Evolutionary conservation across 371 early-diverging fungal species (phyloP).

Genomic region (Paraphysoderma sedebokerense): DNA sequence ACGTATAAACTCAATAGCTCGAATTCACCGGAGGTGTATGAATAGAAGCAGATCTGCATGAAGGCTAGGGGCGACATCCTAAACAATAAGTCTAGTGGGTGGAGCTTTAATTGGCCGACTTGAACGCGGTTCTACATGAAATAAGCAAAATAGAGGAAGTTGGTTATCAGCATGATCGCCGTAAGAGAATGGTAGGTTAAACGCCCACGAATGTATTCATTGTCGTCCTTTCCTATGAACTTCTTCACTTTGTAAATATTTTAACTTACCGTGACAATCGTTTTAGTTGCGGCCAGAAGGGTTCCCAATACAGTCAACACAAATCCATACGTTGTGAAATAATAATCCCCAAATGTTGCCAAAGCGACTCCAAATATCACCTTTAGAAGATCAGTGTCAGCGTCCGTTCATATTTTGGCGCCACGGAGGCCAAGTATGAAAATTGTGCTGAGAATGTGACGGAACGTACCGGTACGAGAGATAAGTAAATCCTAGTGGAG

Average conservation of each 20-base stretch:
- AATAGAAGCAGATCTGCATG: slow-evolving; percentile 47
- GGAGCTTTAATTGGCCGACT: slow-evolving; percentile 52
- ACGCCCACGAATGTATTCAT: too few species aligned
- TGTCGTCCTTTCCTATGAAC: too few species aligned
- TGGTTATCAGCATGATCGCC: too few species aligned
- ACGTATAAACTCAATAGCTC: slow-evolving; percentile 25
- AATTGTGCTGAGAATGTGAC: slow-evolving; percentile 4
- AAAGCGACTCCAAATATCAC: slow-evolving; percentile 67
- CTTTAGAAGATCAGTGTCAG: slow-evolving; percentile 15
- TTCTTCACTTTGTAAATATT: too few species aligned
- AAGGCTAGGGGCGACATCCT: slow-evolving; percentile 69
- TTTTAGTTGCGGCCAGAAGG: slow-evolving; percentile 60
- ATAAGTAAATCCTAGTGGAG: slow-evolving; percentile 36
- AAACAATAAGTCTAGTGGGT: slow-evolving; percentile 60
- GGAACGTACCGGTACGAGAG: slow-evolving; percentile 41
- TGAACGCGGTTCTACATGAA: slow-evolving; percentile 62
- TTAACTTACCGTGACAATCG: slow-evolving; percentile 72
- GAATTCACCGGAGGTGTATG: slow-evolving; percentile 50
- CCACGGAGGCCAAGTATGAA: neutral
- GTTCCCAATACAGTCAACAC: slow-evolving; percentile 65
- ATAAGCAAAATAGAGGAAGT: too few species aligned
- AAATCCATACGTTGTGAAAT: slow-evolving; percentile 47
- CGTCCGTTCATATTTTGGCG: too few species aligned
- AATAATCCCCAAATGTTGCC: slow-evolving; percentile 68
- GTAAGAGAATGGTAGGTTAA: too few species aligned